Evolutionary conservation across 768 basidiomycete genomes (phyloP).

Genomic region (Plicaturopsis crispa): DNA sequence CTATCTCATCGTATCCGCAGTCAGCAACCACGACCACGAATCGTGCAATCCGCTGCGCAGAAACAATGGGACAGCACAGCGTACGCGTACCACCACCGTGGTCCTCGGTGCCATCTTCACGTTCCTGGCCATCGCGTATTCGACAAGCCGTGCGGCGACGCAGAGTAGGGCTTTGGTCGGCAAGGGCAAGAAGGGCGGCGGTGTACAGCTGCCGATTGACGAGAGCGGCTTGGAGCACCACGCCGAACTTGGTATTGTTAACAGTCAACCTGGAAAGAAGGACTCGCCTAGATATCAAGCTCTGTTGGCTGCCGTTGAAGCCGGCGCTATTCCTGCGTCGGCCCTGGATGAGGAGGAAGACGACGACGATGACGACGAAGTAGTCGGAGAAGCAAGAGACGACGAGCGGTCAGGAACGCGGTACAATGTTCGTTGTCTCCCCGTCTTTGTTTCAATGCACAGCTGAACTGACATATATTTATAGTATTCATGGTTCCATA

Average conservation of each 20-base stretch:
- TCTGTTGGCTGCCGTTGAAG: slow-evolving; percentile 89
- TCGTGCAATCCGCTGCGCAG: slow-evolving; percentile 86
- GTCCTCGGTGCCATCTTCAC: slow-evolving; percentile 92
- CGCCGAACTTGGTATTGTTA: slow-evolving; percentile 72
- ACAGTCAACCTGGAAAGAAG: slow-evolving; percentile 73
- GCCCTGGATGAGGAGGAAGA: slow-evolving; percentile 77
- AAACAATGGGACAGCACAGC: slow-evolving; percentile 39
- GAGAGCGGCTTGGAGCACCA: slow-evolving; percentile 42
- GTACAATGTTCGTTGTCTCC: slow-evolving; percentile 66
- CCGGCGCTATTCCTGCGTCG: slow-evolving; percentile 91
- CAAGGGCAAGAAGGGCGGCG: slow-evolving; percentile 51
- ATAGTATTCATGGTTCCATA: slow-evolving; percentile 98
- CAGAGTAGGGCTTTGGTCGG: slow-evolving; percentile 89
- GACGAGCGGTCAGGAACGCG: slow-evolving; percentile 92
- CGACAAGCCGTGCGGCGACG: slow-evolving; percentile 92
- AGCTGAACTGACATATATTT: background rate
- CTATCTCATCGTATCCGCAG: slow-evolving; percentile 89
- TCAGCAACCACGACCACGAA: slow-evolving; percentile 82
- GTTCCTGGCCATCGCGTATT: slow-evolving; percentile 97
- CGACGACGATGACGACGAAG: slow-evolving; percentile 70
- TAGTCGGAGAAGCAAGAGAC: slow-evolving; percentile 69
- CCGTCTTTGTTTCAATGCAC: slow-evolving; percentile 6
- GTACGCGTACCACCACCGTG: slow-evolving; percentile 79
- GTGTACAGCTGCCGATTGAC: slow-evolving; percentile 56
- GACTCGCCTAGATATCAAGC: slow-evolving; percentile 93